Evolutionary conservation across 345 rosid genomes (phyloP), one percentile per base, ranked within the genome.

Genomic region (Iberis pinnata): DNA sequence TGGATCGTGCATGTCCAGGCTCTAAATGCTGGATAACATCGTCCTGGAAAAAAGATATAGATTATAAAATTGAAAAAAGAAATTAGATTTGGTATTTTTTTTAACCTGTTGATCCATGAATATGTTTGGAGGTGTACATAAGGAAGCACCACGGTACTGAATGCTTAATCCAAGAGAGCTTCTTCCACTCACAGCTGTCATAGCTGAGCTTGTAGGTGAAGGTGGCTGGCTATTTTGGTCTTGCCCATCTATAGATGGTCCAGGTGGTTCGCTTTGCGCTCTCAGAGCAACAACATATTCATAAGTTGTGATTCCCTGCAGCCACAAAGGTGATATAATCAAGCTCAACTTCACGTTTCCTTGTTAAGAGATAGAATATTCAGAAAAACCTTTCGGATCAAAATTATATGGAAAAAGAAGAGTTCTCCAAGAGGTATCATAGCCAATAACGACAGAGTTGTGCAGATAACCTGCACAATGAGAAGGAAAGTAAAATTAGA

Each of bases 71-170:
- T 4, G 22, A 43, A 51, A 43, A 22, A 33, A 22, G 3, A 61
- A 8, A 15, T 31, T 4, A 6, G 59, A 32, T 8, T 49, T 33
- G 0, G 44, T 17, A 0, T 14, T 35, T 2, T 9, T 42, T 17
- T 45, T 26, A 77, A 86, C 97, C 86, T 75, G 87, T 73, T 80
- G 82, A 49, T 87, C 96, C 96, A 90, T 79, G 84, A 87, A 87
- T 67, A 90, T 80, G 75, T 95, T 77, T 51, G 98, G 98, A 69
- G 96, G 96, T 8, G 96, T 90, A 69, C 98, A 90, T 89, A 92
- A 82, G 38, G 57, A 56, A 60, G 84, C 84, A 38, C 88, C 95
- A 71, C 73, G 84, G 67, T 84, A 82, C 44, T 82, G 92, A 82
- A 90, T 74, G 65, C 84, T 69, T 76, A 70, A 75, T 54, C 89